A percentile compares a stretch with the other conserved stretches of the same genome.
These are phyloP conservation scores for Aphanomyces stellatus DNA, from an alignment of 352 stramenopile species.

Conservation along the genomic window DNA sequence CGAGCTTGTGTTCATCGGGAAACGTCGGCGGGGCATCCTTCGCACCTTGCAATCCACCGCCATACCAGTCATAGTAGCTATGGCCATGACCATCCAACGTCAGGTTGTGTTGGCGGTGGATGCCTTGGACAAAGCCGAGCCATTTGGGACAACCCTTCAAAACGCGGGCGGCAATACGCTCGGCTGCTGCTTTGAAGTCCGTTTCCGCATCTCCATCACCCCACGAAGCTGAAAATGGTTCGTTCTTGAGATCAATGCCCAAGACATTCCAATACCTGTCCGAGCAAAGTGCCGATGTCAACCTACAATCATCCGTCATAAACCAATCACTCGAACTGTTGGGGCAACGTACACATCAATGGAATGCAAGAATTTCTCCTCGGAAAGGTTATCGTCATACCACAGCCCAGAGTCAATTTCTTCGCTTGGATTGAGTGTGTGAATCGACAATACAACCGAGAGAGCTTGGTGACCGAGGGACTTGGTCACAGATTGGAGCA, in stretches of 20 bases:
- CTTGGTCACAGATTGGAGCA: constrained; percentile 22
- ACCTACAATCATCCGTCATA: too few relatives aligned
- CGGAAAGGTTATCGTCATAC: constrained; percentile 30
- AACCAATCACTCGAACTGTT: too few relatives aligned
- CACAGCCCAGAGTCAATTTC: constrained; percentile 31
- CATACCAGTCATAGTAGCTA: constrained; percentile 33
- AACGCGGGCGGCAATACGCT: constrained; percentile 25
- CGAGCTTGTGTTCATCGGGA: constrained; percentile 32
- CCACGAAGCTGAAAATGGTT: constrained; percentile 42
- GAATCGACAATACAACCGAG: constrained; percentile 35
- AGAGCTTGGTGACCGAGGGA: constrained; percentile 21
- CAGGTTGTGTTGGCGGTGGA: constrained; percentile 27
- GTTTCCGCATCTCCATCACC: constrained; percentile 24
- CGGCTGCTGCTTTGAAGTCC: constrained; percentile 25
- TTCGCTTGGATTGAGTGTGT: constrained; percentile 27
- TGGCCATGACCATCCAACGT: constrained; percentile 25
- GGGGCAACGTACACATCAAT: too few relatives aligned
- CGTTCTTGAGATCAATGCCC: constrained; percentile 55
- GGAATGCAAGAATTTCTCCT: constrained; percentile 31
- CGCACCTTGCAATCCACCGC: constrained; percentile 27
- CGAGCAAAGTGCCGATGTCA: constrained; percentile 25
- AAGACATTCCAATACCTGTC: constrained; percentile 51
- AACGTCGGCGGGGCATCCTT: constrained; percentile 18
- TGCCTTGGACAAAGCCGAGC: constrained; percentile 29
- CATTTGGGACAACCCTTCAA: constrained; percentile 28